phyloP scores from a whole-genome alignment of 2,329 filamentous ascomycete species.

The Trichoderma aggressivum region DNA sequence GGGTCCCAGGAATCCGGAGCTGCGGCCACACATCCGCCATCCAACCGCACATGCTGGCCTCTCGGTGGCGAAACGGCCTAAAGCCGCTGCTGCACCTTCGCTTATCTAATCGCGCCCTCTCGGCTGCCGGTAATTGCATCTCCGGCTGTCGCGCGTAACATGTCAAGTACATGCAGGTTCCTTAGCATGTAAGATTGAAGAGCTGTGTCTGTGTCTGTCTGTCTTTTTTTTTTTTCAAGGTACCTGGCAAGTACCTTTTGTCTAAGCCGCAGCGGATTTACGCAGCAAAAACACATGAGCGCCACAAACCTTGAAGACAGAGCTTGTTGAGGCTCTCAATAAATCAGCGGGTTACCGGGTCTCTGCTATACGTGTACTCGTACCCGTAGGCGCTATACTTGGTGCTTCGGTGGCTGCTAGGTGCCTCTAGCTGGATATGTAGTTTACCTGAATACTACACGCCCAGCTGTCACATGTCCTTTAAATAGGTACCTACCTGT shows the following conservation, averaged over 20 bases:
- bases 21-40: background rate
- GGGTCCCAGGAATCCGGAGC: background rate
- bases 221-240: background rate
- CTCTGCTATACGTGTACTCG: background rate
- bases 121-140: constrained; percentile 2
- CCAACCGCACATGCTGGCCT: background rate
- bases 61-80: background rate
- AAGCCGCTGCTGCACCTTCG: background rate
- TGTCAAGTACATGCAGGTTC: too few relatives aligned
- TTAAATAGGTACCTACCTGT: too few relatives aligned
- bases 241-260: background rate
- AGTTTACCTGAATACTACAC: background rate
- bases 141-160: background rate
- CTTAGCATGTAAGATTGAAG: too few relatives aligned
- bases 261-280: background rate
- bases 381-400: background rate
- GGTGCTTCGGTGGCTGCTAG: background rate
- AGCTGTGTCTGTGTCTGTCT: background rate
- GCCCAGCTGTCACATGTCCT: background rate
- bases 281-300: background rate
- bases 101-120: background rate
- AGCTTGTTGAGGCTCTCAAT: background rate
- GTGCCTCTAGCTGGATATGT: too few relatives aligned
- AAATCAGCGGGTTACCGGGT: background rate
- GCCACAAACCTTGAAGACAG: background rate